Conservation (phyloP, 371 early-diverging fungal species). For the Cokeromyces recurvatus region DNA sequence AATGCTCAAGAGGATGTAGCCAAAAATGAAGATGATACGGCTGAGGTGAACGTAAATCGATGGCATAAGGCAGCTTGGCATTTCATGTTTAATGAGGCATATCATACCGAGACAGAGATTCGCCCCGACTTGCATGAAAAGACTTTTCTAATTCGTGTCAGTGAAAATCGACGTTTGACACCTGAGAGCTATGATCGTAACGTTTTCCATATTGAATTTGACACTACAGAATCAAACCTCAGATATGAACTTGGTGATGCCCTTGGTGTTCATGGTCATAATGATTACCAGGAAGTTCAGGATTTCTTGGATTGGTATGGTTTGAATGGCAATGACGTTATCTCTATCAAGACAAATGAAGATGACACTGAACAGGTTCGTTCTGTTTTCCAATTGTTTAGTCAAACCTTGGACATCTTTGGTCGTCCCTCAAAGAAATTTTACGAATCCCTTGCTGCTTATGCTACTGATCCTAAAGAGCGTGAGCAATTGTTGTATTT, state of each 20-base stretch:
- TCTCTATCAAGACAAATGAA: constrained; percentile 49
- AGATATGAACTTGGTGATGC: constrained; percentile 92
- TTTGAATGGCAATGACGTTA: constrained; percentile 58
- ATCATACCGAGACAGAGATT: constrained; percentile 42
- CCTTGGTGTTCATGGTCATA: constrained; percentile 88
- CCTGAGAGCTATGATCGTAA: constrained; percentile 86
- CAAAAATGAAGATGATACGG: constrained; percentile 45
- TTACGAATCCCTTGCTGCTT: constrained; percentile 73
- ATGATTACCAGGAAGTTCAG: constrained; percentile 69
- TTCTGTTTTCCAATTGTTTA: constrained; percentile 74
- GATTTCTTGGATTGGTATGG: constrained; percentile 74
- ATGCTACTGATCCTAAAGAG: constrained; percentile 70
- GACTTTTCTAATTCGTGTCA: constrained; percentile 63
- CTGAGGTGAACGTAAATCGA: constrained; percentile 40
- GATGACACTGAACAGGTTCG: constrained; percentile 55
- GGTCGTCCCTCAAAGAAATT: constrained; percentile 93
- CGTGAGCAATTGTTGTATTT: constrained; percentile 68
- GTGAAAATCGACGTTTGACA: constrained; percentile 79
- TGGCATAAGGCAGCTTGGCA: constrained; percentile 68
- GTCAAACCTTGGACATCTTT: constrained; percentile 85
- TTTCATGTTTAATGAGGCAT: constrained; percentile 80
- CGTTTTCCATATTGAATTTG: constrained; percentile 94
- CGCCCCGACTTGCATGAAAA: constrained; percentile 66
- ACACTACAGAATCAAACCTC: constrained; percentile 71
- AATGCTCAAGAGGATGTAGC: constrained; percentile 24